Evolutionary conservation across 1,284 basidiomycete genomes (phyloP).

Genomic region (Takashimella koratensis): DNA sequence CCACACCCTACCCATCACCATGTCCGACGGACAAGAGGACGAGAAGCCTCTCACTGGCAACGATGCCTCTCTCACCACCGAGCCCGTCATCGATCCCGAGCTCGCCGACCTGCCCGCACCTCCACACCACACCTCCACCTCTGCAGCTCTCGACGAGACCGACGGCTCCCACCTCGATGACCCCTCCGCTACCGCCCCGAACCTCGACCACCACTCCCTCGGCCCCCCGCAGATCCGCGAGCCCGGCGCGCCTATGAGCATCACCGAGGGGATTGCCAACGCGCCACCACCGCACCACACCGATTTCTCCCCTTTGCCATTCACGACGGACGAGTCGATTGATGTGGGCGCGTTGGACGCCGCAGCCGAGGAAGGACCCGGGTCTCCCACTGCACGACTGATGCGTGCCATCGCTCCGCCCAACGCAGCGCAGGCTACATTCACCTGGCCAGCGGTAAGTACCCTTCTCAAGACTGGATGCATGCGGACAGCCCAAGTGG

Average conservation of each 20-base stretch:
- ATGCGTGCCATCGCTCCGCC: slow-evolving; percentile 43
- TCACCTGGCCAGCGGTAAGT: slow-evolving; percentile 44
- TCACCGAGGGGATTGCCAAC: slow-evolving; percentile 38
- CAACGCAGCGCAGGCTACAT: slow-evolving; percentile 36
- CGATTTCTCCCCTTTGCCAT: slow-evolving; percentile 36
- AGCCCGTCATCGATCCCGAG: slow-evolving; percentile 35
- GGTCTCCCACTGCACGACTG: slow-evolving; percentile 40
- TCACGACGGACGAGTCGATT: slow-evolving; percentile 28
- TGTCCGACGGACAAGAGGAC: neutral
- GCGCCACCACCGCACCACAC: slow-evolving; percentile 41
- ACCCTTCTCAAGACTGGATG: neutral
- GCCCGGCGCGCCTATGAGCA: slow-evolving; percentile 26
- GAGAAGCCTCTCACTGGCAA: neutral
- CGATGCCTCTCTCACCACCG: slow-evolving; percentile 4
- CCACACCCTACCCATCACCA: neutral
- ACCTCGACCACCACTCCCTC: slow-evolving; percentile 6
- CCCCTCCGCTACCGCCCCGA: neutral
- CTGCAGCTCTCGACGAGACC: neutral
- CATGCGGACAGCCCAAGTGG: too few species aligned
- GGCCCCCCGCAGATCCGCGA: slow-evolving; percentile 6
- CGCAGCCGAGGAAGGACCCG: slow-evolving; percentile 31
- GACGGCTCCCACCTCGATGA: neutral
- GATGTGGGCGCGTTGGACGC: slow-evolving; percentile 29
- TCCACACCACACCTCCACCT: slow-evolving; percentile 18
- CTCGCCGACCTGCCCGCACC: slow-evolving; percentile 33